Base-by-base conservation (phyloP, 176 grass and related monocot species). In the Ananas comosus region DNA sequence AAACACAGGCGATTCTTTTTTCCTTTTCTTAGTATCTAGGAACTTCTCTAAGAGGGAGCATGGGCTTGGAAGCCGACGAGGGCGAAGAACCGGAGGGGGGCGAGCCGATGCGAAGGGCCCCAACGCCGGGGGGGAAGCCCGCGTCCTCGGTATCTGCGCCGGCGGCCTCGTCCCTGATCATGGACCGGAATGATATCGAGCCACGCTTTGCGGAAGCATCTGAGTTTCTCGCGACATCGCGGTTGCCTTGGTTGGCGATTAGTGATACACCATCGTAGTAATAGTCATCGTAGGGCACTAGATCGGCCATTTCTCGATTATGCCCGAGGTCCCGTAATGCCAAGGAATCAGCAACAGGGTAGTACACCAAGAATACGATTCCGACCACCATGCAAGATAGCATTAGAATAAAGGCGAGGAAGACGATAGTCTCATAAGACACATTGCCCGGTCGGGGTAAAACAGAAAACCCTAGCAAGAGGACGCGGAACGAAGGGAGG, bases 231-330 rank as follows among this genome's bases (percentile, higher is more conserved):
- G 85, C 83, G 19, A 88, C 67, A 68, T 86, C 95, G 57, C 70
- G 80, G 49, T 82, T 79, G 61, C 82, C 87, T 66, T 89, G 90
- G 70, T 93, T 93, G 48, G 77, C 77, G 71, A 94, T 70, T 22
- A 94, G 87, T 61, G 90, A 92, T 0, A 74, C 63, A 23, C 76
- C 77, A 24, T 96, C 93, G 52, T 86, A 85, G 54, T 92, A 96
- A 72, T 96, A 97, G 66, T 97, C 93, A 69, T 97, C 93, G 76
- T 90, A 97, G 57, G 93, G 93, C 64, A 85, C 64, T 76, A 91
- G 76, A 63, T 81, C 83, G 73, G 75, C 17, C 72, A 87, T 81
- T 79, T 85, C 88, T 53, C 81, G 70, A 42, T 42, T 42, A 16
- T 58, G 75, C 24, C 79, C 77, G 23, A 68, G 74, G 65, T 80